These are phyloP conservation scores for Colletotrichum euphorbiae DNA, from an alignment of 2,329 filamentous ascomycete genomes.

Conservation along the genomic window DNA sequence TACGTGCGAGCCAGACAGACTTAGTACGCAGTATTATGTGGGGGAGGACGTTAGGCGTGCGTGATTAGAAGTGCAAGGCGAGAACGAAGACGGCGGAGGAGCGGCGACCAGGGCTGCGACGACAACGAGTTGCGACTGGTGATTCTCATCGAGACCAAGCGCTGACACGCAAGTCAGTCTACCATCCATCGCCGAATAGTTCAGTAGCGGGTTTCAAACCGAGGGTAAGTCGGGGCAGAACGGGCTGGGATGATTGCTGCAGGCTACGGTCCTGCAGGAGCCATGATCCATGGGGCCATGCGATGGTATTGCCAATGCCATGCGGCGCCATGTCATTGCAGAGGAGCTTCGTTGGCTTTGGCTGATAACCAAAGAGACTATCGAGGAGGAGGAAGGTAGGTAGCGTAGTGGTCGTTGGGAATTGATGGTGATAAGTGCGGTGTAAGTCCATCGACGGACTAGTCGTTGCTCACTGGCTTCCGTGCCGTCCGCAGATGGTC, in stretches of 20 bases:
- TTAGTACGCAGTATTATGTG: background rate
- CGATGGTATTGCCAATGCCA: conserved; percentile 17
- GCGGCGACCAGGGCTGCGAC: background rate
- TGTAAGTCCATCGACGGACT: background rate
- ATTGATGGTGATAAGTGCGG: background rate
- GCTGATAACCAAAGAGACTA: background rate
- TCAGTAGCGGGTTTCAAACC: conserved; percentile 22
- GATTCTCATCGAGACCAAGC: conserved; percentile 6
- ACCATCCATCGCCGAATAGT: conserved; percentile 19
- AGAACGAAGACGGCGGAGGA: conserved; percentile 7
- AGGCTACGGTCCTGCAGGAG: conserved; percentile 12
- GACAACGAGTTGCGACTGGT: background rate
- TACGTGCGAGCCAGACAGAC: background rate
- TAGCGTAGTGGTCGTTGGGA: background rate
- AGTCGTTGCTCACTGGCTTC: background rate
- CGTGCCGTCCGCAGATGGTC: conserved; percentile 11
- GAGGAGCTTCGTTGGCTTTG: background rate
- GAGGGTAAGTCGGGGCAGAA: conserved; percentile 14
- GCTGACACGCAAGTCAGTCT: conserved; percentile 31
- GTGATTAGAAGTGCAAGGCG: conserved; percentile 7
- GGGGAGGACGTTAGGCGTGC: conserved; percentile 5
- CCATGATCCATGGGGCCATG: conserved; percentile 37
- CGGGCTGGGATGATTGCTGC: conserved; percentile 28
- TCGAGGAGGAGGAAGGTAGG: background rate
- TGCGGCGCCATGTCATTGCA: conserved; percentile 25